These are phyloP conservation scores for Ziziphus jujuba DNA, from an alignment of 306 rosid species.

Conservation along the genomic window DNA sequence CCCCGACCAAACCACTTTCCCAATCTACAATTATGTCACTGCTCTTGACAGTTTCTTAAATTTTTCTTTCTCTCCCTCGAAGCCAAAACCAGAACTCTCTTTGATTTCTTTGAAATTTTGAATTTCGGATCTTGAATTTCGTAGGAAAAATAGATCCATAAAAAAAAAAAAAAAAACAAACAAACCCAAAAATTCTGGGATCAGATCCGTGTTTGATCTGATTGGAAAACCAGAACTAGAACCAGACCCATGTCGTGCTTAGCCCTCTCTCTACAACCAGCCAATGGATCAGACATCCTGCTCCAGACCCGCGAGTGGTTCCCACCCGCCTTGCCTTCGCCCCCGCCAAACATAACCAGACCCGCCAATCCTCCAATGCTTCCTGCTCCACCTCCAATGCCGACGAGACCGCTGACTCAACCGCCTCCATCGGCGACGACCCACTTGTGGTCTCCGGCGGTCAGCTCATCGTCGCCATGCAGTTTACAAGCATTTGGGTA, in stretches of 20 bases:
- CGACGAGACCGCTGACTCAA: constrained; percentile 50
- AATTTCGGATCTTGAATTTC: background rate
- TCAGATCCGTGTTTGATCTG: constrained; percentile 8
- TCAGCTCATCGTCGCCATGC: constrained; percentile 77
- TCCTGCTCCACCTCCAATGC: constrained; percentile 31
- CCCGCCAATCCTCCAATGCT: constrained; percentile 1
- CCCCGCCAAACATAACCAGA: constrained; percentile 37
- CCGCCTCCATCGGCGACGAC: constrained; percentile 76
- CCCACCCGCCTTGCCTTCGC: constrained; percentile 72
- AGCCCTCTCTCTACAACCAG: constrained; percentile 83
- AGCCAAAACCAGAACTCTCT: background rate
- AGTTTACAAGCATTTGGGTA: constrained; percentile 64
- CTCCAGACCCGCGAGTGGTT: constrained; percentile 97
- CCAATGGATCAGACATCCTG: constrained; percentile 80
- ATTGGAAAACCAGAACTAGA: constrained; percentile 17
- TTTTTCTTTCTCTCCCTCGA: background rate
- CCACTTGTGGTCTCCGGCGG: constrained; percentile 92
- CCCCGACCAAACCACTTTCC: no score
- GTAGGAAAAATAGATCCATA: background rate
- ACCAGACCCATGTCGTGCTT: constrained; percentile 66
- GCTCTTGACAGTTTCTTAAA: no score
- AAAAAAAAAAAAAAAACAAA: background rate
- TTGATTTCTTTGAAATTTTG: background rate
- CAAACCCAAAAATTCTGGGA: background rate
- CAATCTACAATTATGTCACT: background rate